phyloP scores from a whole-genome alignment of 2,329 filamentous ascomycete genomes.

The Penicillium sp. region DNA sequence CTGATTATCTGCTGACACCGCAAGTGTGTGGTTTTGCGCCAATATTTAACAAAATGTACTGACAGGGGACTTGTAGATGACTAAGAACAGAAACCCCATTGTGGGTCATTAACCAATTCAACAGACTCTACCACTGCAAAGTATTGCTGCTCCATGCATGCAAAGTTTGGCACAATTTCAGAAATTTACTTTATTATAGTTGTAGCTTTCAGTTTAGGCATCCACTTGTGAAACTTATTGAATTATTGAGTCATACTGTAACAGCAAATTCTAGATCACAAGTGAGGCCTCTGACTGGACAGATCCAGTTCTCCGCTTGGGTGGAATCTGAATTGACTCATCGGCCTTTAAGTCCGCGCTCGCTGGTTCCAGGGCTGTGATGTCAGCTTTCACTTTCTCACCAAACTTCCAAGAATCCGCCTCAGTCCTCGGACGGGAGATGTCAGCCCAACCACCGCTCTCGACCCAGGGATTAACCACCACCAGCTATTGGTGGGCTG shows the following conservation, averaged over 20 bases:
- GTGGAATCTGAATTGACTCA: conserved; percentile 8
- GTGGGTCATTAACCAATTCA: no score
- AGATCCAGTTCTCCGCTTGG: neutral
- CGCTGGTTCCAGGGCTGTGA: neutral
- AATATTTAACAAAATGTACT: no score
- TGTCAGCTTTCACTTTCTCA: neutral
- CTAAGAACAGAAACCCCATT: no score
- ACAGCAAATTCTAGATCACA: neutral
- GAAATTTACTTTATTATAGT: neutral
- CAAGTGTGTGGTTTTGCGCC: no score
- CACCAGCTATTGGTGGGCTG: conserved; percentile 22
- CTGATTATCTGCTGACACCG: no score
- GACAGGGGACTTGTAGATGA: no score
- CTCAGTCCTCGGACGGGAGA: neutral
- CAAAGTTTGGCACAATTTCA: no score
- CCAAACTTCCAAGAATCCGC: neutral
- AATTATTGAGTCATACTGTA: no score
- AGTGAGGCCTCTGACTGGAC: neutral
- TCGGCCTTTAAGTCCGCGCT: neutral
- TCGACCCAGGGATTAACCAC: conserved; percentile 9
- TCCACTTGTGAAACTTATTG: neutral
- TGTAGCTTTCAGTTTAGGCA: neutral
- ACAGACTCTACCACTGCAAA: no score
- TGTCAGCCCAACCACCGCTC: conserved; percentile 20
- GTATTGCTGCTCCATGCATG: neutral